Base-by-base conservation (phyloP, 495 filamentous ascomycete species). In the Bombardia bombarda region DNA sequence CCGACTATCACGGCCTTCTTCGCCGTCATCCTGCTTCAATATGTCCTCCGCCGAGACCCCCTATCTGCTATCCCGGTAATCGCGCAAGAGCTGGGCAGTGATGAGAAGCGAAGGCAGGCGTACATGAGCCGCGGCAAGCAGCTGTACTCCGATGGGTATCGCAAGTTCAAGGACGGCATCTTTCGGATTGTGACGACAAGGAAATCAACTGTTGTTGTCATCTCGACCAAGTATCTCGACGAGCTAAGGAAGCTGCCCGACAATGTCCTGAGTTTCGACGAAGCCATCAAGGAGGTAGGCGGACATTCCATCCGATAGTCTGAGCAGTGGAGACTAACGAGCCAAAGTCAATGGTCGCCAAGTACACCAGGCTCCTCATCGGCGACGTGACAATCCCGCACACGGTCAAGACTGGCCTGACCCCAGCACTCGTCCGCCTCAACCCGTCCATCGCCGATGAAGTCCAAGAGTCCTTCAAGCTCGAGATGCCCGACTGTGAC, bases 181-280 rank as follows among this genome's bases (percentile, higher is more conserved):
- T 68, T 54, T 16, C 43, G 58, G 16, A 44, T 67, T 32, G 47
- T 62, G 0, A 57, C 60, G 2, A 22, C 55, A 0, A 53, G 55
- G 32, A 47, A 53, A 22, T 47, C 28, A 33, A 46, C 28, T 32
- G 52, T 63, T 24, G 43, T 68, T n/a, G 53, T 67, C 2, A 33
- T 68, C 3, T 57, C 63, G 0, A 53, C 60, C 18, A 49, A 49
- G 26, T 60, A 52, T 25, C 46, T 68, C 22, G 45, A 45, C 20
- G 63, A 67, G 50, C 52, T 68, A 21, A 52, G 55, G 32, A 56
- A 52, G 6, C 56, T 67, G 9, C 61, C 62, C 3, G 65, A 68
- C 16, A 52, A 65, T 38, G 48, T 61, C n/a, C 50, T 68, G 34
- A 51, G 51, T 41, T 57, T 62, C 25, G 34, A 60, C 42, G 58